A percentile compares a stretch with the other conserved stretches of the same genome.
These are phyloP conservation scores for Arabidopsis lyrata DNA, from an alignment of 441 rosid genomes.

Conservation along the genomic window DNA sequence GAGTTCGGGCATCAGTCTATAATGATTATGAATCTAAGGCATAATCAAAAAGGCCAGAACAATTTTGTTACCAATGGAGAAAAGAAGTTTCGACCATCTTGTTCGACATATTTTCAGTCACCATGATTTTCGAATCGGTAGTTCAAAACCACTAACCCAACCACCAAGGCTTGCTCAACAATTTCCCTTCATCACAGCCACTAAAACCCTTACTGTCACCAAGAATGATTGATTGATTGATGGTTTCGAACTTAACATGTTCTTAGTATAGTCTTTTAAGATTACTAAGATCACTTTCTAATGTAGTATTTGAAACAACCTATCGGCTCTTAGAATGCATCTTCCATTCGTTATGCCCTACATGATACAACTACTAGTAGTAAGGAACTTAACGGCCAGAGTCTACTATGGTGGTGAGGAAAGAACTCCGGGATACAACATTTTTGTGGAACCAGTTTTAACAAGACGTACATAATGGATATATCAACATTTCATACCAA, in stretches of 20 bases:
- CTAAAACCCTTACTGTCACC: neutral
- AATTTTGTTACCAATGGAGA: neutral
- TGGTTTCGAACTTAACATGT: neutral
- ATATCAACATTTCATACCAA: conserved; percentile 27
- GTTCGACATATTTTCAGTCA: neutral
- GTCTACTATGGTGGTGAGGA: conserved; percentile 6
- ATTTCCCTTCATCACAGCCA: neutral
- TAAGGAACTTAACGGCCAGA: neutral
- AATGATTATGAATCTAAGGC: neutral
- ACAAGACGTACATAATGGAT: conserved; percentile 27
- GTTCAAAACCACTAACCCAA: neutral
- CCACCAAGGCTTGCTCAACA: neutral
- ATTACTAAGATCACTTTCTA: neutral
- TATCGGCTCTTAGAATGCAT: neutral
- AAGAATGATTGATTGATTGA: neutral
- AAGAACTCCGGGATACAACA: conserved; percentile 4
- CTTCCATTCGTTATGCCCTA: neutral
- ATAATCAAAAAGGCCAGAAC: neutral
- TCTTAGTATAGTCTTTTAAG: too few relatives aligned
- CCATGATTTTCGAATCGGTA: neutral
- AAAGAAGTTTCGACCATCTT: neutral
- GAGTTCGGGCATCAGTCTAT: neutral
- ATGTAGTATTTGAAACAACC: neutral
- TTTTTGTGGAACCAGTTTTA: conserved; percentile 33
- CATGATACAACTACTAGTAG: conserved; percentile 5